Percentiles rank a stretch among this genome's conserved stretches.
Conservation (phyloP, 768 basidiomycete genomes). For the Boletus patriciae region DNA sequence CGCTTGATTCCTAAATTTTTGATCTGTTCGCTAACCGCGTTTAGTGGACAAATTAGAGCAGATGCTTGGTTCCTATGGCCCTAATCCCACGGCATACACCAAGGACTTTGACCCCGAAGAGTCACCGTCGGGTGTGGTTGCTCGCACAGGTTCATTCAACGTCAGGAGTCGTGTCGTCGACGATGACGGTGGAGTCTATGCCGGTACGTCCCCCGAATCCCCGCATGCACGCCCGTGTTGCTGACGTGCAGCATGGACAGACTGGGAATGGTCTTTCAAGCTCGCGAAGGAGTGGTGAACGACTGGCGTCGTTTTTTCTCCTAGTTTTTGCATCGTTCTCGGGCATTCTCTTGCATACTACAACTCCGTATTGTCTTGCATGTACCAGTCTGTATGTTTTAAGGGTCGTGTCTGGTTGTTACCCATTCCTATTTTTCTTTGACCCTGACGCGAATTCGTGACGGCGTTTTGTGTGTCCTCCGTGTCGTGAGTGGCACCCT, state of each 20-base stretch:
- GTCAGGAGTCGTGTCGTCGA: slow-evolving; percentile 85
- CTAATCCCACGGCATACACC: slow-evolving; percentile 62
- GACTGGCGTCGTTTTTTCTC: slow-evolving; percentile 4
- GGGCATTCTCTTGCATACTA: slow-evolving; percentile 31
- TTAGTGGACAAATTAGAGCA: slow-evolving; percentile 88
- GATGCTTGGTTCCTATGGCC: slow-evolving; percentile 95
- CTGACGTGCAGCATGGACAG: slow-evolving; percentile 20
- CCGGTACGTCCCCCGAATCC: slow-evolving; percentile 52
- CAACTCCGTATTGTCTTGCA: slow-evolving; percentile 22
- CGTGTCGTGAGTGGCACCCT: no score
- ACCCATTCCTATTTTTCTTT: slow-evolving; percentile 3
- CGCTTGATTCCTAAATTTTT: neutral
- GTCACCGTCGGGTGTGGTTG: slow-evolving; percentile 77
- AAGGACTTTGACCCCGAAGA: slow-evolving; percentile 78
- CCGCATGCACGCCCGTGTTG: neutral
- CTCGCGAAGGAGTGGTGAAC: slow-evolving; percentile 87
- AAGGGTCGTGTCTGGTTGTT: slow-evolving; percentile 11
- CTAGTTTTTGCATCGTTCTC: slow-evolving; percentile 25
- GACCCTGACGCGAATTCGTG: neutral
- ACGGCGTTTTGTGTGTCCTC: neutral
- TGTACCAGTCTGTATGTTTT: slow-evolving; percentile 31
- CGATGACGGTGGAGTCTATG: slow-evolving; percentile 80
- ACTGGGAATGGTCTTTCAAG: slow-evolving; percentile 78
- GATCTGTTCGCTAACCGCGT: slow-evolving; percentile 4
- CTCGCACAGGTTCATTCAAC: slow-evolving; percentile 74